A percentile compares a stretch with the other conserved stretches of the same genome.
Evolutionary conservation across 495 filamentous ascomycete genomes (phyloP).

Genomic region (Aspergillus carlsbadensis): DNA sequence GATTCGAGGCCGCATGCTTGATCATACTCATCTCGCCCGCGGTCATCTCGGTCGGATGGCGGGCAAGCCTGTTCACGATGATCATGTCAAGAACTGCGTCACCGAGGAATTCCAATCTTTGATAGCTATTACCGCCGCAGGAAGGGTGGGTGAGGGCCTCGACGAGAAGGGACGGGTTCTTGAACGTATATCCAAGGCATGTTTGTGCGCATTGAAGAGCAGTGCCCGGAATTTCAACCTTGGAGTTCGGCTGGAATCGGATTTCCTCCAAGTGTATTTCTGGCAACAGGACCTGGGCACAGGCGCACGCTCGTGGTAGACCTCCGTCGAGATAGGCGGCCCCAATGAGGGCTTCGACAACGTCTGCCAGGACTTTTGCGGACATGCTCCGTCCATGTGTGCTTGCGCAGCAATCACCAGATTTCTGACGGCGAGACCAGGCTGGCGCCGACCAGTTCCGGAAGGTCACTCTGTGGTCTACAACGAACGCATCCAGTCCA

Average conservation of each 20-base stretch:
- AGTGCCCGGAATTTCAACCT: too few relatives aligned
- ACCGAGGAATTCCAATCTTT: conserved; percentile 87
- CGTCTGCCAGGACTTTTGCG: conserved; percentile 82
- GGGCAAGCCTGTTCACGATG: conserved; percentile 55
- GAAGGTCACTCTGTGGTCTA: conserved; percentile 63
- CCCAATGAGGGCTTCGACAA: conserved; percentile 83
- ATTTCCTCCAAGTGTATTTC: too few relatives aligned
- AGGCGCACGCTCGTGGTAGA: conserved; percentile 55
- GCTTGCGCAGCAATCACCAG: conserved; percentile 1
- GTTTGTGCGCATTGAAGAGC: conserved; percentile 1
- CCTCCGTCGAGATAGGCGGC: conserved; percentile 74
- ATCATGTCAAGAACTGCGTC: conserved; percentile 83
- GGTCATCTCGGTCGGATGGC: conserved; percentile 45
- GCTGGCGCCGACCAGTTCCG: conserved; percentile 70
- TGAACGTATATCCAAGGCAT: conserved; percentile 60
- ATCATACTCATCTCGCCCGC: conserved; percentile 70
- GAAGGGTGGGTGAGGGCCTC: conserved; percentile 88
- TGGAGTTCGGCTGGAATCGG: conserved; percentile 36
- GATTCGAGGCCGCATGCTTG: conserved; percentile 77
- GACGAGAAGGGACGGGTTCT: conserved; percentile 64
- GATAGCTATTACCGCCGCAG: conserved; percentile 63
- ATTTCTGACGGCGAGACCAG: conserved; percentile 40
- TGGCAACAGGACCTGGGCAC: conserved; percentile 65
- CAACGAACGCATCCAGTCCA: conserved; percentile 72
- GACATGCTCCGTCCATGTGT: conserved; percentile 54